A percentile compares a stretch with the other conserved stretches of the same genome.
Conservation (phyloP, 129 eudicot genomes). For the Flaveria bidentis region DNA sequence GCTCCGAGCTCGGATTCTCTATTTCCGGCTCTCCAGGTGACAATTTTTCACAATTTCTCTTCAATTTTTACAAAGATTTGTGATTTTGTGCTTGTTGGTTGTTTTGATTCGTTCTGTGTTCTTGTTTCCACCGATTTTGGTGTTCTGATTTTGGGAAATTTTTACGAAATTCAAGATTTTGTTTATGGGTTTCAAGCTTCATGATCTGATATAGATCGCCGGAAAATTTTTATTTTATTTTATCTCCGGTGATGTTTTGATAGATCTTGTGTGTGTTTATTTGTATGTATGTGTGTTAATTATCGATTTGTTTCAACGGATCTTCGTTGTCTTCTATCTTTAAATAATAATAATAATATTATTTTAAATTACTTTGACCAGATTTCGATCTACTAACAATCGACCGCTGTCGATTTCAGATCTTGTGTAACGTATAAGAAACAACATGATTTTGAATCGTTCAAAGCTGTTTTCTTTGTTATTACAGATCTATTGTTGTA, state of each 20-base stretch:
- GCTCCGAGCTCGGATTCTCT: slow-evolving; percentile 11
- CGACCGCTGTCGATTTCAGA: slow-evolving; percentile 27
- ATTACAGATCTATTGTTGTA: slow-evolving; percentile 11
- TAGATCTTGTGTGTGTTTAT: background rate
- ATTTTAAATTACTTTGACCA: slow-evolving; percentile 41
- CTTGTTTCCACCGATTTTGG: background rate
- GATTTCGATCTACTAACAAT: slow-evolving; percentile 36
- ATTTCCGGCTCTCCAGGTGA: slow-evolving; percentile 29
- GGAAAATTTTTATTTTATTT: background rate
- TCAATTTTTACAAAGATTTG: background rate
- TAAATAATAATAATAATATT: background rate
- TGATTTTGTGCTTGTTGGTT: background rate
- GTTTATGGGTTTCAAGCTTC: background rate
- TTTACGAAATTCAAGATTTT: too few species aligned
- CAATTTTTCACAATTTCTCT: background rate
- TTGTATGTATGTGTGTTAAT: background rate
- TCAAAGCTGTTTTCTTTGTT: background rate
- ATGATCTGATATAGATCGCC: background rate
- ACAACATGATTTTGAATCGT: slow-evolving; percentile 4
- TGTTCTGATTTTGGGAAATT: background rate
- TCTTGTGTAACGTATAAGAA: slow-evolving; percentile 10
- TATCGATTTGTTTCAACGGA: slow-evolving; percentile 33
- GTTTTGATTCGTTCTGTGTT: too few species aligned
- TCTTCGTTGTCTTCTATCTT: slow-evolving; percentile 10
- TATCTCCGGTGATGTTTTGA: background rate